Percentiles rank a stretch among this genome's conserved stretches.
phyloP scores from a whole-genome alignment of 192 early-diverging fungal species.

The Coemansia javaensis region DNA sequence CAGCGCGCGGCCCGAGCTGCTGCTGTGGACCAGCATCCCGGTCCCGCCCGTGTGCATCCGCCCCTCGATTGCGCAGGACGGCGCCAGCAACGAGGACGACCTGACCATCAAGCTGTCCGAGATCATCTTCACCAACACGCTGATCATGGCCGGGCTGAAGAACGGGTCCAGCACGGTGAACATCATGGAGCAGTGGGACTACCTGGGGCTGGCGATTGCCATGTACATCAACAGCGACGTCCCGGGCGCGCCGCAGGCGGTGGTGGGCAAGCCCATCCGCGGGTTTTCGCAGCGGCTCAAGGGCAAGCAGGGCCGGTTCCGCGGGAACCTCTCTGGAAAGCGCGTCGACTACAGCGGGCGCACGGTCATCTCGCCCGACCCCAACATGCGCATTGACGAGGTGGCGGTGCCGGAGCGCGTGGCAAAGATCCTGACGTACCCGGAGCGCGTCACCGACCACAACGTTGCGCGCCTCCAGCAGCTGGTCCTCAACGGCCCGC shows the following conservation, averaged over 20 bases:
- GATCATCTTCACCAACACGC: constrained; percentile 84
- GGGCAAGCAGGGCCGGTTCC: constrained; percentile 98
- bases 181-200: constrained; percentile 95
- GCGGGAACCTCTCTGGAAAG: constrained; percentile 98
- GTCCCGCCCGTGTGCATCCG: constrained; percentile 96
- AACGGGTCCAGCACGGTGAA: constrained; percentile 61
- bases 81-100: constrained; percentile 94
- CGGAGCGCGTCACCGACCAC: constrained; percentile 85
- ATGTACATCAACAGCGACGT: constrained; percentile 98
- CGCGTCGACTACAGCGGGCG: constrained; percentile 98
- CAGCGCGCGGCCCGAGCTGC: constrained; percentile 82
- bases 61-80: constrained; percentile 91
- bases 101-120: constrained; percentile 93
- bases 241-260: constrained; percentile 74
- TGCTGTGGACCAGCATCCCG: constrained; percentile 90
- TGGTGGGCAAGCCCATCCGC: constrained; percentile 61
- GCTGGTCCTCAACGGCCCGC: constrained; percentile 77
- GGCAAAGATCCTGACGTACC: constrained; percentile 90
- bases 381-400: constrained; percentile 96
- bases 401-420: constrained; percentile 89
- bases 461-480: constrained; percentile 78
- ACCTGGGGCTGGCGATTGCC: constrained; percentile 82
- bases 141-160: constrained; percentile 53
- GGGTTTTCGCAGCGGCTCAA: constrained; percentile 97
- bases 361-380: constrained; percentile 99